Conservation (phyloP, 108 stramenopile species). For the Bacterosira constricta region DNA sequence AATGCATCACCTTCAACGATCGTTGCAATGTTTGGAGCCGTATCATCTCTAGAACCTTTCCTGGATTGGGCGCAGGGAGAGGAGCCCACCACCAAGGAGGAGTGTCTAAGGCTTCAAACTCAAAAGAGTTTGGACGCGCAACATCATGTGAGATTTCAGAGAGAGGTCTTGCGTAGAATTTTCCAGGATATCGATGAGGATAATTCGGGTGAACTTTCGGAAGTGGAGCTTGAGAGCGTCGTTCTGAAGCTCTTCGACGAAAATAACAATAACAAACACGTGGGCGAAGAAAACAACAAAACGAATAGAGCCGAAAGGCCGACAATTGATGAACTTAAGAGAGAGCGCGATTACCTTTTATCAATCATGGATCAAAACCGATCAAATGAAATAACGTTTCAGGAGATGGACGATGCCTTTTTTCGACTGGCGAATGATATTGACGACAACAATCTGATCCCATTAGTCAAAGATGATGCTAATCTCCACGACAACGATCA, state of each 20-base stretch:
- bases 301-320: neutral
- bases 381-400: constrained; percentile 22
- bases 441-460: constrained; percentile 25
- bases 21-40: constrained; percentile 2
- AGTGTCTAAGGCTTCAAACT: neutral
- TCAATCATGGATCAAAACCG: constrained; percentile 17
- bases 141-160: neutral
- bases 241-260: constrained; percentile 10
- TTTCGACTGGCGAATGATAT: constrained; percentile 16
- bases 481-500: neutral
- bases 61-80: neutral
- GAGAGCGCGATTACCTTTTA: constrained; percentile 22
- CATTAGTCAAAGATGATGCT: neutral
- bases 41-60: constrained; percentile 5
- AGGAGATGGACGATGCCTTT: constrained; percentile 16
- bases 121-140: neutral
- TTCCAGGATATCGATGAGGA: constrained; percentile 22
- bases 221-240: constrained; percentile 7
- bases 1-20: constrained; percentile 14
- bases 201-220: constrained; percentile 4
- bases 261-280: neutral
- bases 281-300: too few relatives aligned
- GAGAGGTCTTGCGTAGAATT: constrained; percentile 1
- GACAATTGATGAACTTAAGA: constrained; percentile 20
- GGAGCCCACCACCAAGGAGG: too few relatives aligned